Conservation (phyloP, 179 eudicot genomes). For the Patellifolia procumbens region DNA sequence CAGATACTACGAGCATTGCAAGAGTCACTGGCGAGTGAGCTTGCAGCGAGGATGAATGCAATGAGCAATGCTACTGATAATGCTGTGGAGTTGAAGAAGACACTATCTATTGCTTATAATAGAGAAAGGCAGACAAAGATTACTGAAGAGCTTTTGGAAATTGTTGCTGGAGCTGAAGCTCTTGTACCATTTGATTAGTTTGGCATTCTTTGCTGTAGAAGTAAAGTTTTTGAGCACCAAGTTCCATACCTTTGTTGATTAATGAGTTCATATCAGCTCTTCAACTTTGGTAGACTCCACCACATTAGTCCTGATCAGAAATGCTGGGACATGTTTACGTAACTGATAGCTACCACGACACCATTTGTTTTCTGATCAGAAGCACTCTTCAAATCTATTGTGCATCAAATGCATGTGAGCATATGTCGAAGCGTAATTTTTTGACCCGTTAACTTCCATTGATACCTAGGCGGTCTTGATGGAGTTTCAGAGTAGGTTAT, state of each 20-base stretch:
- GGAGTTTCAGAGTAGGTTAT: too few species aligned
- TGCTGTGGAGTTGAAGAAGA: conserved; percentile 62
- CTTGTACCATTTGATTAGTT: conserved; percentile 31
- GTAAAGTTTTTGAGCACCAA: background rate
- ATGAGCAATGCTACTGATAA: conserved; percentile 82
- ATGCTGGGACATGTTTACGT: background rate
- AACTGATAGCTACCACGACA: background rate
- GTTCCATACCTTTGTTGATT: background rate
- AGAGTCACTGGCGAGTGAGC: conserved; percentile 86
- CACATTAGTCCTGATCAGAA: background rate
- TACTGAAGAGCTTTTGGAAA: conserved; percentile 74
- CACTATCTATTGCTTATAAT: conserved; percentile 49
- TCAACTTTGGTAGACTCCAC: background rate
- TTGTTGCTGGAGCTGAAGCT: conserved; percentile 82
- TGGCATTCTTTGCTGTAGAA: background rate
- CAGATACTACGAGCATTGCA: conserved; percentile 89
- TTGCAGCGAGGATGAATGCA: conserved; percentile 81
- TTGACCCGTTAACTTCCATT: too few species aligned
- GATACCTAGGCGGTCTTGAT: too few species aligned
- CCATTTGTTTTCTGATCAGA: background rate
- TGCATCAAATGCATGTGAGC: background rate
- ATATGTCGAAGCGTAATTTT: background rate
- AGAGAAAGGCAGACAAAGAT: conserved; percentile 71
- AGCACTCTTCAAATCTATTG: background rate
- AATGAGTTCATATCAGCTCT: background rate